Conservation (phyloP, 495 filamentous ascomycete genomes). For the Penicillium ochrochloron region DNA sequence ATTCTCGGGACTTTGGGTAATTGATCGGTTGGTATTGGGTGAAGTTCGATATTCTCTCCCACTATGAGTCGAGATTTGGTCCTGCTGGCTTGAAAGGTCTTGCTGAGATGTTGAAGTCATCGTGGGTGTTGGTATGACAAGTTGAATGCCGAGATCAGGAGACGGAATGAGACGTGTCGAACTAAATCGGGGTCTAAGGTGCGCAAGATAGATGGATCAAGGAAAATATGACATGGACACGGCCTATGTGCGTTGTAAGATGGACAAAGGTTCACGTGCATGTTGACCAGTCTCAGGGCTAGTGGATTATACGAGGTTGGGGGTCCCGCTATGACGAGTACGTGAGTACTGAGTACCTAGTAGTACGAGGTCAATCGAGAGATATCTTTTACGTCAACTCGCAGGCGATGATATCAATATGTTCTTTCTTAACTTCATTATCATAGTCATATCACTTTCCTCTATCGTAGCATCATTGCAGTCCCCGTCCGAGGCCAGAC, state of each 20-base stretch:
- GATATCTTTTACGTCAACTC: neutral
- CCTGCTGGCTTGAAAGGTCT: neutral
- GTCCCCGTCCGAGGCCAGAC: slow-evolving; percentile 19
- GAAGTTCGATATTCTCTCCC: neutral
- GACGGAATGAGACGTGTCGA: neutral
- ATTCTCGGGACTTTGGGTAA: neutral
- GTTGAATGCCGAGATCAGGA: neutral
- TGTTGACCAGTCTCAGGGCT: neutral
- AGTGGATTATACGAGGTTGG: no score
- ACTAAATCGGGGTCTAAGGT: neutral
- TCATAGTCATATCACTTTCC: slow-evolving; percentile 34
- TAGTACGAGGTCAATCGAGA: no score
- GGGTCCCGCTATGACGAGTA: no score
- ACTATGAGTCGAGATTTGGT: neutral
- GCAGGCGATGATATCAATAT: slow-evolving; percentile 7
- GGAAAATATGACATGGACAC: neutral
- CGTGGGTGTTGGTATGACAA: neutral
- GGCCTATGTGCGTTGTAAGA: neutral
- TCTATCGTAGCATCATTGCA: slow-evolving; percentile 41
- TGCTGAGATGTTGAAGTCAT: neutral
- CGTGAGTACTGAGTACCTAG: no score
- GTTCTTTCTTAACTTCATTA: slow-evolving; percentile 37
- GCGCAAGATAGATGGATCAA: neutral
- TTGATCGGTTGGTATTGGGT: neutral
- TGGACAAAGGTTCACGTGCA: neutral